A percentile compares a stretch with the other conserved stretches of the same genome.
phyloP scores from a whole-genome alignment of 176 grass and related monocot genomes.

The Hordeum marinum region DNA sequence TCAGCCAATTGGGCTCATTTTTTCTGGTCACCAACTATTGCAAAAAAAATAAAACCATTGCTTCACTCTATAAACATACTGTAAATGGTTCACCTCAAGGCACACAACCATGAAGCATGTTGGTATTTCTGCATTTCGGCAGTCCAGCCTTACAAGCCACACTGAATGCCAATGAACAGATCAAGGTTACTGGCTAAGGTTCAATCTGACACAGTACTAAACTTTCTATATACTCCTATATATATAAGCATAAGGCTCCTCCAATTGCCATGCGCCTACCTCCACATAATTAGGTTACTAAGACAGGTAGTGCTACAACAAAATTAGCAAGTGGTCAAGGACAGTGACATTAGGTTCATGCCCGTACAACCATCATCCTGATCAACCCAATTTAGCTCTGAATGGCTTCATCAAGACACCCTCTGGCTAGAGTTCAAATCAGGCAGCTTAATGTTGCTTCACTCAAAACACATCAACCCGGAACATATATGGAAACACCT shows the following conservation, averaged over 20 bases:
- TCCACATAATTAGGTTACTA: background rate
- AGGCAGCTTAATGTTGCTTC: background rate
- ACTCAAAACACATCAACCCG: background rate
- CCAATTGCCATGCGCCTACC: background rate
- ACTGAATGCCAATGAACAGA: background rate
- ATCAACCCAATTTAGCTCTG: background rate
- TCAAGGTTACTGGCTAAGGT: background rate
- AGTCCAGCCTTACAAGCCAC: background rate
- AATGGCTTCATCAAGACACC: background rate
- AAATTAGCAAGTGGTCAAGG: background rate
- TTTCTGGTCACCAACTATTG: background rate
- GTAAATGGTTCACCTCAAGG: background rate
- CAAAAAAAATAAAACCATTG: background rate
- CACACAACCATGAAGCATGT: background rate
- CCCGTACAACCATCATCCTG: background rate
- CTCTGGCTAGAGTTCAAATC: background rate
- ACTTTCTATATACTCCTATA: background rate
- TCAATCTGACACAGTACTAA: background rate
- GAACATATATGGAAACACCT: background rate
- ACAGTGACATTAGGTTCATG: background rate
- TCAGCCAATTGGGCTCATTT: background rate
- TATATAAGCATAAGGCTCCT: background rate
- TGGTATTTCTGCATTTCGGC: background rate
- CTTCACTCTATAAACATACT: conserved; percentile 1
- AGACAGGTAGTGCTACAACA: background rate